Evolutionary conservation across 2,329 filamentous ascomycete species (phyloP).

Genomic region (Colletotrichum cuscutae): DNA sequence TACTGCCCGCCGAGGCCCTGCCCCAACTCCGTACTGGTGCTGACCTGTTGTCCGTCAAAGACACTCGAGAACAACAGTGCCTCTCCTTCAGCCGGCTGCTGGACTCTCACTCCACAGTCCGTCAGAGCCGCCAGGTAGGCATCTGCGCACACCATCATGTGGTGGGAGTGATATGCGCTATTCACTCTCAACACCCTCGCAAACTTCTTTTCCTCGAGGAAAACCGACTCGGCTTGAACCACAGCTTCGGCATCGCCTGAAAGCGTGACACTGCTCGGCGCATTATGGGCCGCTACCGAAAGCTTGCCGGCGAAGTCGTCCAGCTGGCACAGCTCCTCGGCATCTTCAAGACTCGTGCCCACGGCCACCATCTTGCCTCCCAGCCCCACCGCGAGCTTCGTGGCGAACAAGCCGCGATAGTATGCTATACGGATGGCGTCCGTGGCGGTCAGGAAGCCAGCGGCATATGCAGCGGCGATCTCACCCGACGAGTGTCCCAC

Average conservation of each 20-base stretch:
- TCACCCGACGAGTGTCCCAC: conserved; percentile 62
- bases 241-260: conserved; percentile 43
- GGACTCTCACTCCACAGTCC: not conserved
- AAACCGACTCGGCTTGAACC: conserved; percentile 34
- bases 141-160: conserved; percentile 35
- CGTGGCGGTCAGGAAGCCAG: conserved; percentile 47
- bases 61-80: conserved; percentile 1
- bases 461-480: conserved; percentile 60
- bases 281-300: conserved; percentile 39
- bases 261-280: conserved; percentile 37
- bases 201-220: conserved; percentile 37
- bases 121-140: not conserved
- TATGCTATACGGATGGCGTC: conserved; percentile 41
- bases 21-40: not conserved
- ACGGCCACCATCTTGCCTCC: conserved; percentile 39
- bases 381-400: not conserved
- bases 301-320: conserved; percentile 33
- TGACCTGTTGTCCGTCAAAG: not conserved
- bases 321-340: conserved; percentile 6
- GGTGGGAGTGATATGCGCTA: conserved; percentile 35
- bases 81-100: not conserved
- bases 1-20: conserved; percentile 33
- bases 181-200: conserved; percentile 37
- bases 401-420: conserved; percentile 34
- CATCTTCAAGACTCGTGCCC: conserved; percentile 35